Evolutionary conservation across 768 basidiomycete species (phyloP).

Genomic region (Ephemerocybe angulata): DNA sequence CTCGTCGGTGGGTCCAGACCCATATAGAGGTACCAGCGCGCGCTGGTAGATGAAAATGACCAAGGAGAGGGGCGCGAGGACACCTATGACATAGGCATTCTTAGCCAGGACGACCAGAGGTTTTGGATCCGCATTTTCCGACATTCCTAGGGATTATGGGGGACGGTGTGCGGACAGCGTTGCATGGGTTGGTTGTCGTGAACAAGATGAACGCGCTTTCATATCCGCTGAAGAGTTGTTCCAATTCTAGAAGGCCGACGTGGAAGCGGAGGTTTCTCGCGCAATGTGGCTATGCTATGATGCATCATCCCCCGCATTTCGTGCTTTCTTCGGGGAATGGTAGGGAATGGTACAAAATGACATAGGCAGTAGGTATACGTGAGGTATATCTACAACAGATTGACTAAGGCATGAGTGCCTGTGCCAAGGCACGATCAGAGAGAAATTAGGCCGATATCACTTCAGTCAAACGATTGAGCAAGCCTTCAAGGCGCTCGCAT

Average conservation of each 20-base stretch:
- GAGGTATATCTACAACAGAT: neutral
- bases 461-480: neutral
- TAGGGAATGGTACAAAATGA: neutral
- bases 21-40: slow-evolving; percentile 67
- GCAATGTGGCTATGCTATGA: slow-evolving; percentile 3
- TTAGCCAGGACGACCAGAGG: slow-evolving; percentile 2
- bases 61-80: slow-evolving; percentile 45
- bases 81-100: slow-evolving; percentile 3
- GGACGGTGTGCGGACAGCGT: neutral
- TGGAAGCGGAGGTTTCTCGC: slow-evolving; percentile 2
- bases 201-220: neutral
- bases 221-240: neutral
- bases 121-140: neutral
- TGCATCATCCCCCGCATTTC: neutral
- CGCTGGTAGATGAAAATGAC: slow-evolving; percentile 60
- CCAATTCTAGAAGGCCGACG: neutral
- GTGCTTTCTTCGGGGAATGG: slow-evolving; percentile 3
- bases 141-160: neutral
- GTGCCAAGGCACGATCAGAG: neutral
- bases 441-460: neutral
- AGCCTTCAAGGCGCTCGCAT: neutral
- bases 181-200: neutral
- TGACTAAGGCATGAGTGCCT: neutral
- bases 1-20: slow-evolving; percentile 49
- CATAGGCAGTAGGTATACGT: too few relatives aligned